A percentile compares a stretch with the other conserved stretches of the same genome.
phyloP scores from a whole-genome alignment of 2,329 filamentous ascomycete species.

The Diaporthe nobilis region DNA sequence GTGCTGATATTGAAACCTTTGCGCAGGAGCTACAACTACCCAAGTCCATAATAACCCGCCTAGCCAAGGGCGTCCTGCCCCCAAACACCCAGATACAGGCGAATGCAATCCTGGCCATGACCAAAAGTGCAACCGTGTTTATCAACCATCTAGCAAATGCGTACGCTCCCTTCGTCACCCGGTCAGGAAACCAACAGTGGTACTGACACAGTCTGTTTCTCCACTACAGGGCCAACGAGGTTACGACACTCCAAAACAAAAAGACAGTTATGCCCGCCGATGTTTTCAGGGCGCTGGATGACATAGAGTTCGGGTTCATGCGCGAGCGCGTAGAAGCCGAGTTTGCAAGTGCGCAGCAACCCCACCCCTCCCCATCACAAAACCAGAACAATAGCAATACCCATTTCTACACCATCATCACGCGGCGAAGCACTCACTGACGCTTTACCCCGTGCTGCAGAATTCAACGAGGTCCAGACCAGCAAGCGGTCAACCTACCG shows the following conservation, averaged over 20 bases:
- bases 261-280: conserved; percentile 85
- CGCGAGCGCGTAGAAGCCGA: conserved; percentile 79
- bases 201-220: conserved; percentile 17
- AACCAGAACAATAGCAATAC: neutral
- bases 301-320: conserved; percentile 82
- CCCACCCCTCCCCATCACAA: neutral
- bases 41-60: conserved; percentile 83
- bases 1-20: conserved; percentile 4
- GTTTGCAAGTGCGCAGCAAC: conserved; percentile 74
- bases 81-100: conserved; percentile 87
- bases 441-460: conserved; percentile 53
- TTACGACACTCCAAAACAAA: conserved; percentile 75
- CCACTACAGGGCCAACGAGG: conserved; percentile 76
- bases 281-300: conserved; percentile 83
- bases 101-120: conserved; percentile 84
- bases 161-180: conserved; percentile 64
- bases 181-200: too few relatives aligned
- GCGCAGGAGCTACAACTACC: conserved; percentile 80
- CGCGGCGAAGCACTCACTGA: conserved; percentile 21
- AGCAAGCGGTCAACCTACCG: conserved; percentile 82
- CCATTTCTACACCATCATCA: neutral
- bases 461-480: conserved; percentile 80
- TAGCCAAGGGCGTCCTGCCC: conserved; percentile 85
- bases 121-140: conserved; percentile 86
- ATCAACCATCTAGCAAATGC: conserved; percentile 83